These are phyloP conservation scores for Podaxis pistillaris DNA, from an alignment of 768 basidiomycete species.

Conservation along the genomic window DNA sequence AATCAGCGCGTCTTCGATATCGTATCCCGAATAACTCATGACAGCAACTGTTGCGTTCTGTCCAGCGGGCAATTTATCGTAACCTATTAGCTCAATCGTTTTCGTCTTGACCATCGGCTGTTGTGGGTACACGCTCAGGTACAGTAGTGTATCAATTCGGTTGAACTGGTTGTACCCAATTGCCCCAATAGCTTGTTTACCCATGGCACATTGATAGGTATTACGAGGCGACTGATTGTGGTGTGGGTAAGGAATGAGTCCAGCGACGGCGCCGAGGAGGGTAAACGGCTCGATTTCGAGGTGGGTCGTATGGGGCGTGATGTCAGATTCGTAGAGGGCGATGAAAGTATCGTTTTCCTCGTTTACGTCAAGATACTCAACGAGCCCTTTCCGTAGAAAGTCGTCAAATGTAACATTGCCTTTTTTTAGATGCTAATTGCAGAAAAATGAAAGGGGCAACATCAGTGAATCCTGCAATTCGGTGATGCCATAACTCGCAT, in stretches of 20 bases:
- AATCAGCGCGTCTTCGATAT: constrained; percentile 98
- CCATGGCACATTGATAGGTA: constrained; percentile 99
- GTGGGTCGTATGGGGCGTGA: constrained; percentile 83
- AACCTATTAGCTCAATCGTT: constrained; percentile 95
- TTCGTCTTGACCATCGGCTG: constrained; percentile 99
- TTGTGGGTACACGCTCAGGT: constrained; percentile 96
- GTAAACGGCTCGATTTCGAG: constrained; percentile 99
- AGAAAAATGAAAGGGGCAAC: neutral
- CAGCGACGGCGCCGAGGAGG: constrained; percentile 94
- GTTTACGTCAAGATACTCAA: constrained; percentile 98
- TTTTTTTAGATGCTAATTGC: constrained; percentile 70
- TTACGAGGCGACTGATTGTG: constrained; percentile 99
- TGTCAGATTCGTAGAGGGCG: constrained; percentile 89
- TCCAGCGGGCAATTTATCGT: constrained; percentile 94
- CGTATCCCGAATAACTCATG: constrained; percentile 99
- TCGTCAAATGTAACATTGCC: constrained; percentile 85
- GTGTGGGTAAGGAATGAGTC: constrained; percentile 98
- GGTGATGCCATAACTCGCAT: constrained; percentile 1
- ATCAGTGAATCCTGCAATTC: neutral
- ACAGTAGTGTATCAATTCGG: constrained; percentile 97
- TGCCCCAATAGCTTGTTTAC: constrained; percentile 98
- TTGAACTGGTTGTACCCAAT: constrained; percentile 98
- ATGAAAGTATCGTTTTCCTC: constrained; percentile 99
- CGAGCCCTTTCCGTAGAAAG: constrained; percentile 87
- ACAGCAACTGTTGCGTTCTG: constrained; percentile 99